Conservation (phyloP, 768 basidiomycete genomes). For the Collybiopsis luxurians region DNA sequence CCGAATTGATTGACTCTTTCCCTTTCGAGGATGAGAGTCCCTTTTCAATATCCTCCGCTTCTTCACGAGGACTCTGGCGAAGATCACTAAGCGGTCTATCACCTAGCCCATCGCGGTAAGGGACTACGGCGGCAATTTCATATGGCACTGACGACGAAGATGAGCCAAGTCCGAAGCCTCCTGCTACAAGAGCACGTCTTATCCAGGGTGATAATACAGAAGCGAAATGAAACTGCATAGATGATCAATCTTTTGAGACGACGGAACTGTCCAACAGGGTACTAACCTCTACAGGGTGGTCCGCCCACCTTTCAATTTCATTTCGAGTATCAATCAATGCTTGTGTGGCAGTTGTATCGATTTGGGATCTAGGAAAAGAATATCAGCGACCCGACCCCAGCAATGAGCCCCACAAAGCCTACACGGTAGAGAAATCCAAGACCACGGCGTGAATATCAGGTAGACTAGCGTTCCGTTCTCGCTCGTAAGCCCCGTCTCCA, state of each 20-base stretch:
- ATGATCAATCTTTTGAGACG: not conserved
- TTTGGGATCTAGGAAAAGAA: conserved; percentile 55
- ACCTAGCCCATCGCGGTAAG: conserved; percentile 46
- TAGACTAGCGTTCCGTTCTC: conserved; percentile 46
- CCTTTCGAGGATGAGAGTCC: conserved; percentile 25
- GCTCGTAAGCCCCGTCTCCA: conserved; percentile 44
- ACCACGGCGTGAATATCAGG: conserved; percentile 84
- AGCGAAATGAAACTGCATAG: conserved; percentile 85
- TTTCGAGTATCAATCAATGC: conserved; percentile 84
- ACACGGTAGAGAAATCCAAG: conserved; percentile 87
- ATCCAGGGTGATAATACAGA: conserved; percentile 93
- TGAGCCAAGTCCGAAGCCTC: conserved; percentile 82
- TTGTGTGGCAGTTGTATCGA: conserved; percentile 92
- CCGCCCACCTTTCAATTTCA: conserved; percentile 86
- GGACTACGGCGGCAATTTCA: conserved; percentile 81
- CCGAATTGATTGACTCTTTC: conserved; percentile 18
- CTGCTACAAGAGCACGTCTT: conserved; percentile 82
- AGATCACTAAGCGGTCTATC: conserved; percentile 22
- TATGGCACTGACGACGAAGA: conserved; percentile 35
- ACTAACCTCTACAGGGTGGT: conserved; percentile 68
- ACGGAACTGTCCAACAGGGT: not conserved
- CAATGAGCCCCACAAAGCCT: conserved; percentile 22
- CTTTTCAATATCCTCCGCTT: conserved; percentile 28
- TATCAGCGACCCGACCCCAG: not conserved
- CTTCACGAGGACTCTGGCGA: conserved; percentile 13